Evolutionary conservation across 2,329 filamentous ascomycete species (phyloP).

Genomic region (Trichoderma polysporum): DNA sequence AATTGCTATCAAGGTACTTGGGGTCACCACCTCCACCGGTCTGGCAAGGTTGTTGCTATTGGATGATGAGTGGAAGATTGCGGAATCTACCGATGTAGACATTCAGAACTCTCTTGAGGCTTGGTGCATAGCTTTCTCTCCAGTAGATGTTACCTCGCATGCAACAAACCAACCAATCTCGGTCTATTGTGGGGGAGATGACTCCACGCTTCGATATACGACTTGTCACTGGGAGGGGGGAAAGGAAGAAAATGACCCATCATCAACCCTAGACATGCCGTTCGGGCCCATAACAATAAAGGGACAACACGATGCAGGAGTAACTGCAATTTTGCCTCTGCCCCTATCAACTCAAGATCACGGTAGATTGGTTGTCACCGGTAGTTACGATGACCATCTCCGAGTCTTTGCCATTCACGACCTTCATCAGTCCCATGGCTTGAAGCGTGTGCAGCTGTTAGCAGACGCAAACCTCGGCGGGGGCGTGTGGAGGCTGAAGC

Average conservation of each 20-base stretch:
- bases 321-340: slow-evolving; percentile 81
- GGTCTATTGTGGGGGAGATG: slow-evolving; percentile 73
- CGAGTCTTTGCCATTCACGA: slow-evolving; percentile 61
- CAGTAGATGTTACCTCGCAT: slow-evolving; percentile 27
- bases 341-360: slow-evolving; percentile 41
- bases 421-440: slow-evolving; percentile 40
- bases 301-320: slow-evolving; percentile 70
- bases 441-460: slow-evolving; percentile 51
- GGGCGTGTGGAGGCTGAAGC: slow-evolving; percentile 83
- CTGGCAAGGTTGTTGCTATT: slow-evolving; percentile 57
- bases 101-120: slow-evolving; percentile 63
- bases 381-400: slow-evolving; percentile 86
- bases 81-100: slow-evolving; percentile 37
- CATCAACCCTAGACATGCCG: slow-evolving; percentile 24
- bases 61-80: slow-evolving; percentile 42
- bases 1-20: slow-evolving; percentile 52
- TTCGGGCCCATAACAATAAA: slow-evolving; percentile 39
- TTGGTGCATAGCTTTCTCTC: slow-evolving; percentile 68
- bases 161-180: slow-evolving; percentile 31
- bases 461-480: slow-evolving; percentile 68
- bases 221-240: slow-evolving; percentile 30
- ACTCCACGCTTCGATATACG: slow-evolving; percentile 58
- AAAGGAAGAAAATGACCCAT: slow-evolving; percentile 22
- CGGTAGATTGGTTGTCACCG: slow-evolving; percentile 68
- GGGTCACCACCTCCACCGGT: slow-evolving; percentile 70